Percentiles rank a stretch among this genome's conserved stretches.
These are phyloP conservation scores for Neurospora cerealis DNA, from an alignment of 495 filamentous ascomycete species.

Conservation along the genomic window DNA sequence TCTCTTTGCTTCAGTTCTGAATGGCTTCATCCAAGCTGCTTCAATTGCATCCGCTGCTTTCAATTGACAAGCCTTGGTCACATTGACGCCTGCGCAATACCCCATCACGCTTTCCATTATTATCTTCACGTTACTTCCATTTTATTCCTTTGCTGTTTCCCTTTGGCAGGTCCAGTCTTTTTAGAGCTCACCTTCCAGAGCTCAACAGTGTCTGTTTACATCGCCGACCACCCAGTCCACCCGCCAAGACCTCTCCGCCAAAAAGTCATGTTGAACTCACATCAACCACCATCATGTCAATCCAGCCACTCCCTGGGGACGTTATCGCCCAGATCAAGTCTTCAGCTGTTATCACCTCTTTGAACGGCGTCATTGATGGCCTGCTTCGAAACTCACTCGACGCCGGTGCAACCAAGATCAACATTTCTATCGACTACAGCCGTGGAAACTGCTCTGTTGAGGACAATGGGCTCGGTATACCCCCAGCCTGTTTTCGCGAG, in stretches of 20 bases:
- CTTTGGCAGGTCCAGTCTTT: not conserved
- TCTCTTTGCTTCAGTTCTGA: not conserved
- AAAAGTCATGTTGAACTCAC: conserved; percentile 9
- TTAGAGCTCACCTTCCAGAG: not conserved
- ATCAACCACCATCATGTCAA: conserved; percentile 38
- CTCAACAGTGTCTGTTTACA: not conserved
- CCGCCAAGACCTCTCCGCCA: not conserved
- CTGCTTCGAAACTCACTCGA: conserved; percentile 85
- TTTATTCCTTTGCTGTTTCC: not conserved
- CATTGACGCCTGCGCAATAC: not conserved
- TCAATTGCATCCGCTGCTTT: not conserved
- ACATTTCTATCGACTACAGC: conserved; percentile 61
- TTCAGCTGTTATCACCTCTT: conserved; percentile 62
- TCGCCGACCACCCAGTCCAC: not conserved
- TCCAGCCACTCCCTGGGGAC: conserved; percentile 61
- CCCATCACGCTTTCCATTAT: not conserved
- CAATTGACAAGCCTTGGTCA: not conserved
- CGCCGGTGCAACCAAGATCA: conserved; percentile 60
- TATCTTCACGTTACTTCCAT: not conserved
- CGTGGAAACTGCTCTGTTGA: conserved; percentile 77
- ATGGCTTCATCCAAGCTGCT: not conserved
- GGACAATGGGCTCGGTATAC: conserved; percentile 79
- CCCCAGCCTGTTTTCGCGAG: conserved; percentile 57
- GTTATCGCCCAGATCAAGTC: conserved; percentile 83
- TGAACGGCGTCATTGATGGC: conserved; percentile 63